phyloP scores from a whole-genome alignment of 441 rosid species.

The Capsella rubella region DNA sequence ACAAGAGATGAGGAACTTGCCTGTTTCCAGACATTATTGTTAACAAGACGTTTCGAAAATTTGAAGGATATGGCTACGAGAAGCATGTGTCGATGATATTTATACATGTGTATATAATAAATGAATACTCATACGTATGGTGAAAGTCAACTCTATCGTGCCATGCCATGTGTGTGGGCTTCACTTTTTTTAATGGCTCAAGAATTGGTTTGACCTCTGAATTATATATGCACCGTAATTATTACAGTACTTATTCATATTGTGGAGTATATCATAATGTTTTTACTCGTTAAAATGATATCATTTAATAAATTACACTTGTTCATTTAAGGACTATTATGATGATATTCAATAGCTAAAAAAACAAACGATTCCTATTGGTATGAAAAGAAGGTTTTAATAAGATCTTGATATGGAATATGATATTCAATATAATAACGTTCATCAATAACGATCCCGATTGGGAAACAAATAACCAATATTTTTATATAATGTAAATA shows the following conservation, averaged over 20 bases:
- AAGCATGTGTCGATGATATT: background rate
- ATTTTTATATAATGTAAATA: background rate
- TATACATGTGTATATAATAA: slow-evolving; percentile 2
- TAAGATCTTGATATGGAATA: too few species aligned
- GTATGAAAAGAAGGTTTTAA: too few species aligned
- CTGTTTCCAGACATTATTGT: slow-evolving; percentile 36
- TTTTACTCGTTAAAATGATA: too few species aligned
- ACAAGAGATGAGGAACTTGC: slow-evolving; percentile 22
- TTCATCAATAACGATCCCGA: background rate
- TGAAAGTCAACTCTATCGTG: slow-evolving; percentile 36
- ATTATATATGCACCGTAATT: slow-evolving; percentile 1
- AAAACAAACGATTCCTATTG: too few species aligned
- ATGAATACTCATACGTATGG: background rate
- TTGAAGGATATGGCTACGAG: slow-evolving; percentile 3
- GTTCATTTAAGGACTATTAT: background rate
- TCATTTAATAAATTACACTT: background rate
- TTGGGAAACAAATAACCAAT: background rate
- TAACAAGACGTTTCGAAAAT: background rate
- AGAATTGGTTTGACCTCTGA: slow-evolving; percentile 28
- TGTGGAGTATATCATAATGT: too few species aligned
- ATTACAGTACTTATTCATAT: too few species aligned
- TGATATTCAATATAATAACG: too few species aligned
- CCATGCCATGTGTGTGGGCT: slow-evolving; percentile 26
- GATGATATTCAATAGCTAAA: background rate
- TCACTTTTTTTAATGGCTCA: slow-evolving; percentile 38